Conservation (phyloP, 805 yeast species). For the Wickerhamiella hasegawae region DNA sequence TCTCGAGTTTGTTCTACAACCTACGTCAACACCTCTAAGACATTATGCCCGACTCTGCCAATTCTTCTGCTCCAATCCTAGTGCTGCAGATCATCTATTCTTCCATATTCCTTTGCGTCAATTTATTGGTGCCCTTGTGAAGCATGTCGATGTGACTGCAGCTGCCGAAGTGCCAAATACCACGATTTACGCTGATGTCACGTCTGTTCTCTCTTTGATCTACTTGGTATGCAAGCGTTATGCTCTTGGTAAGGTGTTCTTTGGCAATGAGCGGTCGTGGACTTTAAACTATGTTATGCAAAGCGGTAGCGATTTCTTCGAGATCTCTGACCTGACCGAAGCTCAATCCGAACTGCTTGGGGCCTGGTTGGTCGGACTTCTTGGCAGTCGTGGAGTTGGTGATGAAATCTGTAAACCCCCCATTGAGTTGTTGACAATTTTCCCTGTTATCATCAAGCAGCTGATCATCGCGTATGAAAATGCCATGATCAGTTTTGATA, state of each 20-base stretch:
- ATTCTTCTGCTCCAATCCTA: conserved; percentile 30
- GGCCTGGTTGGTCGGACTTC: conserved; percentile 69
- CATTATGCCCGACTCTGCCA: conserved; percentile 25
- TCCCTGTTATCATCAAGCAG: conserved; percentile 36
- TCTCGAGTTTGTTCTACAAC: conserved; percentile 4
- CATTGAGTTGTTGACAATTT: conserved; percentile 47
- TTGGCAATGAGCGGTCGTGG: conserved; percentile 6
- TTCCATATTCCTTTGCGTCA: conserved; percentile 30
- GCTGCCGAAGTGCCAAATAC: background rate
- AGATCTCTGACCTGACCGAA: conserved; percentile 9
- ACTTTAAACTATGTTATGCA: conserved; percentile 6
- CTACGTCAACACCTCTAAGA: conserved; percentile 1
- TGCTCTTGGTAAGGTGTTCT: conserved; percentile 9
- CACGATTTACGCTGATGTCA: conserved; percentile 35
- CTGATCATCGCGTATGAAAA: conserved; percentile 32
- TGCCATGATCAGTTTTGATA: conserved; percentile 39
- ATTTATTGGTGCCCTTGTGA: conserved; percentile 30
- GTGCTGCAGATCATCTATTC: conserved; percentile 28
- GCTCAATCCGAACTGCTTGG: conserved; percentile 25
- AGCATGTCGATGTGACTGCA: conserved; percentile 18
- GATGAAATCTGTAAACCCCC: conserved; percentile 63
- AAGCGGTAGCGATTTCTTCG: conserved; percentile 10
- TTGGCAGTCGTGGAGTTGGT: conserved; percentile 70
- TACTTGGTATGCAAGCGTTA: conserved; percentile 26
- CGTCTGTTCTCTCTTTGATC: conserved; percentile 38